Evolutionary conservation across 148 eudicot genomes (phyloP).

Genomic region (Vaccinium darrowii): DNA sequence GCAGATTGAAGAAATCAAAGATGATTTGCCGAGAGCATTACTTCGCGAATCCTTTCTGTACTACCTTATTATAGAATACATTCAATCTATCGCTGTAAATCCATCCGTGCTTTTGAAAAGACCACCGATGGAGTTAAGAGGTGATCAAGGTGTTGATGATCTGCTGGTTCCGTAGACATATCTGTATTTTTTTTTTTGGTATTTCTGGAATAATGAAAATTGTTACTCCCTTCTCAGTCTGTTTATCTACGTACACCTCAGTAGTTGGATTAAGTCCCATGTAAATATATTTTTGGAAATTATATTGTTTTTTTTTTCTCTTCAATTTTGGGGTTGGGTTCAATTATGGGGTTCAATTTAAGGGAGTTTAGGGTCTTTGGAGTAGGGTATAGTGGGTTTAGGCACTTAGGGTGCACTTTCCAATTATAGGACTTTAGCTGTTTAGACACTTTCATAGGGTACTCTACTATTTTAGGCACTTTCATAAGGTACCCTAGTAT

Average conservation of each 20-base stretch:
- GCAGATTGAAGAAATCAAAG: constrained; percentile 38
- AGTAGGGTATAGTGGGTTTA: no score
- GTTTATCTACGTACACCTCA: neutral
- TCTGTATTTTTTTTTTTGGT: no score
- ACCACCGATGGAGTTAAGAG: neutral
- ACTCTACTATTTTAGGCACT: no score
- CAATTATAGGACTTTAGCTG: no score
- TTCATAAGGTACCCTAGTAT: no score
- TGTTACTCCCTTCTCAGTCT: neutral
- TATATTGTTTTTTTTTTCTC: neutral
- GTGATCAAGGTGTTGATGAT: neutral
- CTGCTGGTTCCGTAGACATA: neutral
- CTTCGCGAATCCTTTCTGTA: constrained; percentile 77
- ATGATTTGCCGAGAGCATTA: constrained; percentile 59
- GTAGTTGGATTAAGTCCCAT: neutral
- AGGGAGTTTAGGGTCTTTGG: no score
- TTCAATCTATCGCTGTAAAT: neutral
- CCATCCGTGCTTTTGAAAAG: neutral
- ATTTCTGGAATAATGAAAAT: neutral
- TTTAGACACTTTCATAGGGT: no score
- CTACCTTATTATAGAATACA: constrained; percentile 35
- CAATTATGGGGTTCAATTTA: no score
- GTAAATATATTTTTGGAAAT: neutral
- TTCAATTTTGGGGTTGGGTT: no score
- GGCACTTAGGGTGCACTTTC: no score